Percentiles rank a stretch among this genome's conserved stretches.
These are phyloP conservation scores for Zygnema cylindricum DNA, from an alignment of 139 green algal species.

Conservation along the genomic window DNA sequence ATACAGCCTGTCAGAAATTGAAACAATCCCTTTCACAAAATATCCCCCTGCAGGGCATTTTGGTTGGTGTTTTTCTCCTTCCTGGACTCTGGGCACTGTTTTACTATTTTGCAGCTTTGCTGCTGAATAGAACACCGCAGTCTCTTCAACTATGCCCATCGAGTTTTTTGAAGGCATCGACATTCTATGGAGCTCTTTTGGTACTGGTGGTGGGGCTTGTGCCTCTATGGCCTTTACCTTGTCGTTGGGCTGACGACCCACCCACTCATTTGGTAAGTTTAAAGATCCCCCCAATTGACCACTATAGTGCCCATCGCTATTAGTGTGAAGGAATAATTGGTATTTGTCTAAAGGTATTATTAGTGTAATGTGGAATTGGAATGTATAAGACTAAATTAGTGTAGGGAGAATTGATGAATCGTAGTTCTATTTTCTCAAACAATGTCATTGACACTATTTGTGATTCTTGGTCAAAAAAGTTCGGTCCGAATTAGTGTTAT, in stretches of 20 bases:
- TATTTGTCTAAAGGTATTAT: too few species aligned
- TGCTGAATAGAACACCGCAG: not conserved
- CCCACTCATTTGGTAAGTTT: constrained; percentile 12
- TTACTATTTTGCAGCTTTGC: not conserved
- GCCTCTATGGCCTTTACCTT: constrained; percentile 5
- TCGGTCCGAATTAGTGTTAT: too few species aligned
- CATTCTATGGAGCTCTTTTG: constrained; percentile 32
- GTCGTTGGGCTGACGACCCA: not conserved
- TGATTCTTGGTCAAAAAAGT: too few species aligned
- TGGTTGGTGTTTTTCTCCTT: constrained; percentile 1
- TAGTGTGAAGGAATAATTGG: too few species aligned
- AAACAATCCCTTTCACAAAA: not conserved
- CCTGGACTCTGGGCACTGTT: not conserved
- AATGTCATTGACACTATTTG: too few species aligned
- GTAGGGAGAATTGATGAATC: too few species aligned
- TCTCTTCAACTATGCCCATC: not conserved
- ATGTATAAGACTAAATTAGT: too few species aligned
- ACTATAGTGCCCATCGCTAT: too few species aligned
- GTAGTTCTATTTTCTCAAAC: too few species aligned
- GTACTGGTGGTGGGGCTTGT: not conserved
- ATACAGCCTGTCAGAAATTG: not conserved
- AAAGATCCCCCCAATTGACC: too few species aligned
- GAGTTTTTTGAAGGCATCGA: not conserved
- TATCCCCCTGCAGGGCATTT: not conserved
- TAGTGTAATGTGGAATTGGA: too few species aligned